phyloP scores from a whole-genome alignment of 169 alveolate genomes.

The Plasmodium fragile region DNA sequence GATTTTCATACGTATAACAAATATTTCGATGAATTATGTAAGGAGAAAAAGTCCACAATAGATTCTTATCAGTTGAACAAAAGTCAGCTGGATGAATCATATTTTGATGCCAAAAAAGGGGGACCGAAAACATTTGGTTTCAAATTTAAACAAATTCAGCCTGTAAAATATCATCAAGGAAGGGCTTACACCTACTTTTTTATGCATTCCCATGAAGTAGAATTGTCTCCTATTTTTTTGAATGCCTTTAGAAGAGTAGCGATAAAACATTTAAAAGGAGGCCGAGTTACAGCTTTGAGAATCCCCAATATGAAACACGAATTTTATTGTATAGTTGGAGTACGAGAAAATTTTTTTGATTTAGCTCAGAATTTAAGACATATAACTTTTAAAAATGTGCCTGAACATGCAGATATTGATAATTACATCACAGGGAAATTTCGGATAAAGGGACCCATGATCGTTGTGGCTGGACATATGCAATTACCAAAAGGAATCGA shows the following conservation, averaged over 20 bases:
- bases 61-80: constrained; percentile 72
- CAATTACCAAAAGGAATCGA: constrained; percentile 83
- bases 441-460: constrained; percentile 89
- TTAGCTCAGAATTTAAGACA: constrained; percentile 83
- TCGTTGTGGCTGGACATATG: constrained; percentile 91
- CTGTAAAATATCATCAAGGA: constrained; percentile 87
- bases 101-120: constrained; percentile 77
- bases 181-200: constrained; percentile 88
- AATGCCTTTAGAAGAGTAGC: constrained; percentile 89
- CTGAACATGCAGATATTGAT: constrained; percentile 84
- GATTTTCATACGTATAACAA: constrained; percentile 76
- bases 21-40: constrained; percentile 75
- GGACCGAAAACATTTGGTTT: constrained; percentile 88
- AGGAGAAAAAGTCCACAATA: constrained; percentile 36
- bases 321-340: constrained; percentile 84
- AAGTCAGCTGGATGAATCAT: constrained; percentile 56
- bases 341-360: constrained; percentile 87
- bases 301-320: constrained; percentile 88
- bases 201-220: constrained; percentile 88
- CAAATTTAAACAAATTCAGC: constrained; percentile 89
- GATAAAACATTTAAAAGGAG: constrained; percentile 85
- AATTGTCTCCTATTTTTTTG: constrained; percentile 86
- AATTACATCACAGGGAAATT: constrained; percentile 81
- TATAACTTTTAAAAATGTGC: constrained; percentile 86
- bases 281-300: constrained; percentile 88